These are phyloP conservation scores for Crithidia fasciculata DNA, from an alignment of 208 protist genomes.

Conservation along the genomic window DNA sequence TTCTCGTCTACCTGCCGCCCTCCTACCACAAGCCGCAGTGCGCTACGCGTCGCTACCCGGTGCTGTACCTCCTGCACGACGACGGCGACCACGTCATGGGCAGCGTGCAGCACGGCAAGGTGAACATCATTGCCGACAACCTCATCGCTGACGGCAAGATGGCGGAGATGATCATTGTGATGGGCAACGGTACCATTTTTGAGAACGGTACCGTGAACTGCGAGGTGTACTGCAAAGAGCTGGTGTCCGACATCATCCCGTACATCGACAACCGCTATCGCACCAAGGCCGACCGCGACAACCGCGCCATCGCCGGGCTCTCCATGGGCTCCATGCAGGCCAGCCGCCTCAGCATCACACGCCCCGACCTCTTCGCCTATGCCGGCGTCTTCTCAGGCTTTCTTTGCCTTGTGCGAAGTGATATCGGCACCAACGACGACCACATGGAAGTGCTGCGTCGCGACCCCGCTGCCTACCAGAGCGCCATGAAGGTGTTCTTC, in stretches of 20 bases:
- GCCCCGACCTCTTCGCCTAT: conserved; percentile 40
- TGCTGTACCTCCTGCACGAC: conserved; percentile 47
- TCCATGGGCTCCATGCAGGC: conserved; percentile 45
- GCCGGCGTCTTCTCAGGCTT: conserved; percentile 44
- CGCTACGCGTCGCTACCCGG: conserved; percentile 35
- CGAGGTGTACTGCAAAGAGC: conserved; percentile 9
- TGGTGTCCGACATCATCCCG: conserved; percentile 38
- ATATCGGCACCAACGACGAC: conserved; percentile 13
- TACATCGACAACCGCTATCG: conserved; percentile 41
- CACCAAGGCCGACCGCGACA: conserved; percentile 27
- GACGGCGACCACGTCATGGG: conserved; percentile 33
- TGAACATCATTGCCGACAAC: conserved; percentile 52
- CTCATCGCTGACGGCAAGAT: conserved; percentile 31
- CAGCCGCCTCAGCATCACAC: conserved; percentile 33
- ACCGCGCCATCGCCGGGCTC: conserved; percentile 43
- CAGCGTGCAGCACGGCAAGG: conserved; percentile 37
- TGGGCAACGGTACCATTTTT: conserved; percentile 28
- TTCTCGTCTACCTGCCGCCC: conserved; percentile 43
- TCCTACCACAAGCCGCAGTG: conserved; percentile 31
- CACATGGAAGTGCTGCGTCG: conserved; percentile 32
- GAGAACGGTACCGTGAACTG: conserved; percentile 1
- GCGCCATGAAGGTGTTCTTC: conserved; percentile 36
- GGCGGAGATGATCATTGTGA: conserved; percentile 30
- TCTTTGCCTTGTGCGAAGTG: conserved; percentile 19
- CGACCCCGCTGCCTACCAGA: conserved; percentile 17